Base-by-base conservation (phyloP, 2,329 filamentous ascomycete genomes). In the Blumeriella jaapii region DNA sequence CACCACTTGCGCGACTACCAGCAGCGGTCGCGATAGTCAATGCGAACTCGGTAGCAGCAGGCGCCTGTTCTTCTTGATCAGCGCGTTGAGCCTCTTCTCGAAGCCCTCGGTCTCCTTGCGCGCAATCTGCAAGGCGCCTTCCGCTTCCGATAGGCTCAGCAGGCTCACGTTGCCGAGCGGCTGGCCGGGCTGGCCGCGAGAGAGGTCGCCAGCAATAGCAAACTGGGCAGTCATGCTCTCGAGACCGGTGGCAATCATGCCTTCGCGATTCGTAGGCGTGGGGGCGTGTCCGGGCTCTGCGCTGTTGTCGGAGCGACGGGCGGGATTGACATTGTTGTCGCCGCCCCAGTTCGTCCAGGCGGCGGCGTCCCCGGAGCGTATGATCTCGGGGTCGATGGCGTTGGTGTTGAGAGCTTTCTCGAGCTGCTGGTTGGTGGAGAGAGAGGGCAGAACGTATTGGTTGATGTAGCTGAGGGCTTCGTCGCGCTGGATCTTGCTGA, bases 391-490 rank as follows among this genome's bases (percentile, higher is more conserved):
- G 16, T 54, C 45, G 2, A 55, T 26, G 5, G 50, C 47, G 30
- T 55, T 56, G 9, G 49, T 48, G 34, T 55, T 55, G 8, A 58
- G 39, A 9, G 54, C 52, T 16, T 53, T 54, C 33, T 57, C 55
- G n/a, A 57, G 41, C 30, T 58, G 55, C 6, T 51, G 46, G 31
- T 53, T 55, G 9, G 49, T 55, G 8, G 54, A 52, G 6, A 58
- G 48, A 6, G 55, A 55, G 6, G 75, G 74, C 20, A 79, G 61
- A 2, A 80, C 71, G 45, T 75, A 77, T 55, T 80, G 74, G 54
- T 80, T 79, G 56, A 80, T 78, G 56, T 78, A 79, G 54, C 68
- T 70, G 25, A 80, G 67, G 1, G 73, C 73, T 50, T 78, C 74
- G 47, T 79, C 74, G 9, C 73, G 68, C 54, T 76, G 73, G 45